Base-by-base conservation (phyloP, 352 stramenopile genomes). In the Globisporangium carolinianum region DNA sequence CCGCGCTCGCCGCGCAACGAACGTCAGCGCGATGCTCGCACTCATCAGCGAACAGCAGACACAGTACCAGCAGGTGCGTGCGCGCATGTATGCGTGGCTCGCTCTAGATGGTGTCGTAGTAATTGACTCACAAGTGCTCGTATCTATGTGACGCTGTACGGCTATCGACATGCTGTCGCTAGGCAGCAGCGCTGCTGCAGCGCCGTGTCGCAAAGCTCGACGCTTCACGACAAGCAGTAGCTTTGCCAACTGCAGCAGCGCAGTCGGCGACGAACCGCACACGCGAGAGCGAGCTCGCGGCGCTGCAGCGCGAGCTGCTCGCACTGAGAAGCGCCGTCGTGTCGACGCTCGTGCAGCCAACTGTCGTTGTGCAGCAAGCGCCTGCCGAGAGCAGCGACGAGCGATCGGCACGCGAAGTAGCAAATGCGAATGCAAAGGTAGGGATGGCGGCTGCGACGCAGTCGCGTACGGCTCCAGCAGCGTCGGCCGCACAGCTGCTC, bases 1-100 rank as follows among this genome's bases (percentile, higher is more conserved):
- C 11, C 59, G 58, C 14, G 55, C 52, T 37, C 66, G 60, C 15
- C 61, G 57, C 41, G 57, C 62, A 18, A 24, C 18, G 4, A 62
- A 70, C 11, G 61, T 82, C 39, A 59, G 65, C n/a, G 56, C 55
- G 12, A 60, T 79, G 41, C 50, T 82, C 38, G 47, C 32, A 0
- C 61, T 82, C 18, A 66, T 82, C 12, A 69, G 66, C 15, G 58
- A 77, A 17, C 73, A 79, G 24, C 73, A 82, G 58, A 57, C 52
- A 39, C 73, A 79, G 55, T 82, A 77, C 45, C 61, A 77, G 12
- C 60, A 79, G 52, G 62, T 68, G 37, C 36, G 14, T 8, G 12
- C 2, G 15, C 47, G 18, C 4, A 12, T 15, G 24, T 36, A 10
- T 52, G 52, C 2, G 7, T n/a, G 15, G 24, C 24, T 24, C 24